Evolutionary conservation across 257 asterid species (phyloP), one percentile per base, ranked within the genome.

Genomic region (Lycium barbarum): DNA sequence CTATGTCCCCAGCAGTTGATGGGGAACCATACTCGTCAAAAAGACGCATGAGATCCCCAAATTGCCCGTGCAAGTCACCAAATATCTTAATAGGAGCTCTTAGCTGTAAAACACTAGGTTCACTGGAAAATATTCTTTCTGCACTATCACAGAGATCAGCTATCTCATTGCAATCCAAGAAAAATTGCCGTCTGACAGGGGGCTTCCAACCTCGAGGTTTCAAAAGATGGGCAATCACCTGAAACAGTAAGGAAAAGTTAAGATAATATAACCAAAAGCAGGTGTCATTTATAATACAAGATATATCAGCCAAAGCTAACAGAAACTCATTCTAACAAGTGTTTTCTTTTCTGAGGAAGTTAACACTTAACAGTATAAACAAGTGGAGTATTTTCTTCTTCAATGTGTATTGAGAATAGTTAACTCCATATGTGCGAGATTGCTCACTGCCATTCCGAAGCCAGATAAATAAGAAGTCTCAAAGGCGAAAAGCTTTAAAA

Each of bases 141-240:
- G 99, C 97, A 87, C 93, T 91, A 80, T 97, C 99, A 88, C 99
- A 97, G 83, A 97, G 99, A 93, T 97, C 99, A 86, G 99, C 98
- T 81, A 97, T 91, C 93, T 97, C 99, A 87, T 94, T 97, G 94
- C 98, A 97, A 79, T 95, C 99, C 94, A 97, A 89, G 93, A 97
- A 97, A 91, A 95, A 97, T 86, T 97, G 99, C 12, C 99, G 91
- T 76, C 95, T 93, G 72, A 97, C 99, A n/a, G 99, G 99, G 83
- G 98, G 99, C 91, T 95, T 97, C 99, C 99, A 97, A 84, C 99
- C 99, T 83, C 99, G 97, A 86, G 99, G 99, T 86, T 95, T 95
- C 82, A 97, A 76, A 81, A 97, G 98, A 92, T 97, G 97, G 79
- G 96, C 93, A 87, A 97, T 86, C 93, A 97, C 96, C 99, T 97